Conservation (phyloP, 305 asterid species). For the Andrographis paniculata region DNA sequence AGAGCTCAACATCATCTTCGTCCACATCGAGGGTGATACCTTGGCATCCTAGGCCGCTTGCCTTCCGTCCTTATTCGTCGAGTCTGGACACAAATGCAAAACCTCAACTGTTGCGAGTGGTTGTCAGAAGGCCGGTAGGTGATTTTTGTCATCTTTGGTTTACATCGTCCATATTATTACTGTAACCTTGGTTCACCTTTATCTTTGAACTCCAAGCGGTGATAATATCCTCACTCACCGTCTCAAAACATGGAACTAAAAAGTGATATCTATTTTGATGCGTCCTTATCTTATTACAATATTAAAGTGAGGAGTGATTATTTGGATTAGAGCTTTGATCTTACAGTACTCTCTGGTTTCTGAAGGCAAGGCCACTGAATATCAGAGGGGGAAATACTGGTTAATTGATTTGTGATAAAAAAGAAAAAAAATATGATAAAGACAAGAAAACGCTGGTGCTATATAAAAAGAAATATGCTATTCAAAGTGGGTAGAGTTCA, state of each 20-base stretch:
- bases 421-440: too few species aligned
- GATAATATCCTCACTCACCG: constrained; percentile 5
- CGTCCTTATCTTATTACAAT: constrained; percentile 9
- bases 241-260: constrained; percentile 10
- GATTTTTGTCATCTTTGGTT: not conserved
- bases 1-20: constrained; percentile 42
- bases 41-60: constrained; percentile 75
- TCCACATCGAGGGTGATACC: constrained; percentile 31
- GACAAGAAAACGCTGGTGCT: not conserved
- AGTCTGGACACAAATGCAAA: constrained; percentile 30
- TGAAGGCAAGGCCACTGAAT: too few species aligned
- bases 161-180: not conserved
- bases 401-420: too few species aligned
- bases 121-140: constrained; percentile 83
- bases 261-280: constrained; percentile 4
- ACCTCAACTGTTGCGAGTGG: constrained; percentile 54
- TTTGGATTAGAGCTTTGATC: too few species aligned
- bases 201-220: constrained; percentile 3
- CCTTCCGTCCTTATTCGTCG: constrained; percentile 50
- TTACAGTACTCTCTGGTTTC: too few species aligned
- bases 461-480: not conserved
- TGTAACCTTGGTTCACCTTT: too few species aligned
- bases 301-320: constrained; percentile 1
- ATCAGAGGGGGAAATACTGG: not conserved
- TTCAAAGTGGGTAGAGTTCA: not conserved